A percentile compares a stretch with the other conserved stretches of the same genome.
These are phyloP conservation scores for Harringtonia lauricola DNA, from an alignment of 2,329 filamentous ascomycete species.

Conservation along the genomic window DNA sequence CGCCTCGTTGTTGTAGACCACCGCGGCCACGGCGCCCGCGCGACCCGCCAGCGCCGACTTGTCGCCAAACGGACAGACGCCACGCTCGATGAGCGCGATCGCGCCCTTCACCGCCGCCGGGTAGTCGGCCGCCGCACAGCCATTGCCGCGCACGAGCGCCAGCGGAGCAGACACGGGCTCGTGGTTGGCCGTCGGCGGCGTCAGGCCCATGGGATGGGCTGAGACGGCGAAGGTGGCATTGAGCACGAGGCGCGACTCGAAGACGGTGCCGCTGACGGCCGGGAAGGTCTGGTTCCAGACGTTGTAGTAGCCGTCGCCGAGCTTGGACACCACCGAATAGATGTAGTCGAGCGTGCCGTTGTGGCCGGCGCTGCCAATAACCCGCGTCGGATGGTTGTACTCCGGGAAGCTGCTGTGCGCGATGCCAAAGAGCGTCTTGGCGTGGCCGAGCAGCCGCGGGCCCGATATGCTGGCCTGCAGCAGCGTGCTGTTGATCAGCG, in stretches of 20 bases:
- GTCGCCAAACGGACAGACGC: conserved; percentile 57
- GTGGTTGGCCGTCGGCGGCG: conserved; percentile 50
- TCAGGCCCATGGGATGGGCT: conserved; percentile 50
- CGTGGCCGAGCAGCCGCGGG: conserved; percentile 45
- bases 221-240: conserved; percentile 38
- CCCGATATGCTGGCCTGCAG: conserved; percentile 46
- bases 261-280: conserved; percentile 48
- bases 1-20: conserved; percentile 64
- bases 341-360: conserved; percentile 54
- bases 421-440: conserved; percentile 50
- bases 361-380: conserved; percentile 59
- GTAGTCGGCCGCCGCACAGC: conserved; percentile 55
- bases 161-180: conserved; percentile 49
- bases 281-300: conserved; percentile 53
- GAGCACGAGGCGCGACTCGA: conserved; percentile 45
- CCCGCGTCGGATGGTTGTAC: conserved; percentile 58
- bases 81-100: conserved; percentile 61
- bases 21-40: conserved; percentile 58
- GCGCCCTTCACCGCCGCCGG: conserved; percentile 45
- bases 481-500: conserved; percentile 31
- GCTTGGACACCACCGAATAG: conserved; percentile 37
- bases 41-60: conserved; percentile 59
- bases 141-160: conserved; percentile 48
- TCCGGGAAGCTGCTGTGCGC: conserved; percentile 47
- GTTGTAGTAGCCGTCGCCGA: conserved; percentile 46